Conservation (phyloP, 2,329 filamentous ascomycete genomes). For the Colletotrichum camelliae region DNA sequence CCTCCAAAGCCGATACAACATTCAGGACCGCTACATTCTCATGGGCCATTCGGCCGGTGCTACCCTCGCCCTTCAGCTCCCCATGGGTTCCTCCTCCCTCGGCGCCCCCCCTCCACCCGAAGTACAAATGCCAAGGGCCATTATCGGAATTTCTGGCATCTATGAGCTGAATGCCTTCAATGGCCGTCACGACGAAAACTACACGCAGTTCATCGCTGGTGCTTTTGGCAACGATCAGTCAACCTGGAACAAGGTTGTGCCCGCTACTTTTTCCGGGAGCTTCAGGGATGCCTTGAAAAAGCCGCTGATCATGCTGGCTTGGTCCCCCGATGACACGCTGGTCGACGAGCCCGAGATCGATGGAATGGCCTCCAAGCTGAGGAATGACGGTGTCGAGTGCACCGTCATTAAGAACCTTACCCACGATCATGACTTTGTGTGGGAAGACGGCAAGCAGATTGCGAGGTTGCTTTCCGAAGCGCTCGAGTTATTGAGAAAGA, state of each 20-base stretch:
- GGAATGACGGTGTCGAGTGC: constrained; percentile 38
- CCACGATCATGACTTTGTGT: constrained; percentile 69
- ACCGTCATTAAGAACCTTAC: constrained; percentile 46
- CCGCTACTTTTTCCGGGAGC: constrained; percentile 46
- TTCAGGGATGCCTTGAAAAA: constrained; percentile 46
- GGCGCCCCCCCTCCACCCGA: constrained; percentile 24
- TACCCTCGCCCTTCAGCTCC: constrained; percentile 66
- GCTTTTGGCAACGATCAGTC: constrained; percentile 63
- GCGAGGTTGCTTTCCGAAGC: constrained; percentile 49
- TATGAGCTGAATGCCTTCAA: constrained; percentile 67
- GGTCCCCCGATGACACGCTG: constrained; percentile 53
- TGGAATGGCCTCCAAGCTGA: constrained; percentile 56
- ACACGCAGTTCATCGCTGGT: constrained; percentile 60
- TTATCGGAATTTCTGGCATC: constrained; percentile 70
- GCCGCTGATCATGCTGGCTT: constrained; percentile 45
- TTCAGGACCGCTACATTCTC: constrained; percentile 58
- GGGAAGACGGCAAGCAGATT: constrained; percentile 64
- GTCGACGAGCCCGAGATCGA: constrained; percentile 65
- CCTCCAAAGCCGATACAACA: constrained; percentile 49
- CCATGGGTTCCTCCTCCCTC: constrained; percentile 47
- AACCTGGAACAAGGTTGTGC: constrained; percentile 62
- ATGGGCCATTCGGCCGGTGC: constrained; percentile 69
- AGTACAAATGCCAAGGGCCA: constrained; percentile 49
- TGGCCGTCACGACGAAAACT: constrained; percentile 50
- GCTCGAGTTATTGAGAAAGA: not conserved